Conservation (phyloP, 148 eudicot species). For the Rhododendron henanense region DNA sequence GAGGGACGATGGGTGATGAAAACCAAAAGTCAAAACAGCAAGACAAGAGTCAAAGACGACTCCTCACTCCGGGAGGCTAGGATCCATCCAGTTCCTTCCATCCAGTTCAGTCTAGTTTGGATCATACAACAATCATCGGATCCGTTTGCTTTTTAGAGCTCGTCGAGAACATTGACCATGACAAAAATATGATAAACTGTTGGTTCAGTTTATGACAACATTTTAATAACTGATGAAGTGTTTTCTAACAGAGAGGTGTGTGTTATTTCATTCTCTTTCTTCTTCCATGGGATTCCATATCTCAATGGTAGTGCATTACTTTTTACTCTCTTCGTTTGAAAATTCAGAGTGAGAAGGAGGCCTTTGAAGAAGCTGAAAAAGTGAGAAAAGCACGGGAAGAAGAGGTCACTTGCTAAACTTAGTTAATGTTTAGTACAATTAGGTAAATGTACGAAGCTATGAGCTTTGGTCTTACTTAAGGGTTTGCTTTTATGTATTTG, state of each 20-base stretch:
- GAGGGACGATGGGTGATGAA: too few species aligned
- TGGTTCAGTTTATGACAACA: conserved; percentile 86
- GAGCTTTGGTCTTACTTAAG: neutral
- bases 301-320: neutral
- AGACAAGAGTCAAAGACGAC: too few species aligned
- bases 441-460: neutral
- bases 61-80: too few species aligned
- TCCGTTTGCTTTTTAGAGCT: too few species aligned
- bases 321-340: conserved; percentile 7
- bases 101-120: too few species aligned
- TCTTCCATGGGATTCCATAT: neutral
- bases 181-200: too few species aligned
- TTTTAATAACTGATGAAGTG: conserved; percentile 81
- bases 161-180: too few species aligned
- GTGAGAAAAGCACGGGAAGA: conserved; percentile 75
- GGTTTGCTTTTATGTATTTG: conserved; percentile 7
- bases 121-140: too few species aligned
- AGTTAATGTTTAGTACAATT: neutral
- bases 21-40: too few species aligned
- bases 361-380: conserved; percentile 91
- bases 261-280: neutral
- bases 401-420: conserved; percentile 46
- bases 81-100: too few species aligned
- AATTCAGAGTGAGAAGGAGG: conserved; percentile 78
- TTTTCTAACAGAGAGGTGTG: conserved; percentile 75